Evolutionary conservation across 1,284 basidiomycete species (phyloP), one percentile per base, ranked within the genome.

Genomic region (Irpex sp.): DNA sequence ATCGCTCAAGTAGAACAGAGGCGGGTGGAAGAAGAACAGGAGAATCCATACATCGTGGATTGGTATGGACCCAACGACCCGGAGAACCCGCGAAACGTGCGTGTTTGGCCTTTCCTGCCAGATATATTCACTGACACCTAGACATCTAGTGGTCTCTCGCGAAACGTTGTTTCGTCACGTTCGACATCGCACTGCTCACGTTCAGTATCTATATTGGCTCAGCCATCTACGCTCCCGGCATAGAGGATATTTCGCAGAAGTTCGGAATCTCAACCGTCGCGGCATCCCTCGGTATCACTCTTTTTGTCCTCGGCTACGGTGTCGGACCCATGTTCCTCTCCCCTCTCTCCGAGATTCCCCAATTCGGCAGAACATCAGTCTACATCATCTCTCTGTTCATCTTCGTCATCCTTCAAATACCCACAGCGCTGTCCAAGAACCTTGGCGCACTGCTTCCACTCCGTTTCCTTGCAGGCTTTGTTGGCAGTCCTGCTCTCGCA

Each of bases 401-500:
- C 57, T 89, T 87, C 73, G 81, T 81, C 5, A 72, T 77, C 9
- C 80, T 83, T 67, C 81, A 84, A 67, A 75, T 89, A 50, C 87
- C 85, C 2, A 84, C 83, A 57, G 85, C 86, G 2, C 76, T 87
- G 1, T 74, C 83, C 0, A 76, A 75, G 17, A 89, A 86, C 70
- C 82, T 82, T 1, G 83, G 75, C 15, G 74, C 81, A 3, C 77
- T 89, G 61, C 76, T 90, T 60, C 76, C 83, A 39, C 85, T 89
- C 75, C 82, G 88, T 6, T 88, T 90, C 75, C 72, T 90, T 8
- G 79, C 84, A 0, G 88, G 88, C 0, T 81, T 79, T 36, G 84
- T 87, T 57, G 78, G 76, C 37, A 75, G 75, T 33, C 74, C 76
- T 7, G 67, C 71, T 2, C 71, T 77, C 5, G 75, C 76, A 1